Percentiles rank a stretch among this genome's conserved stretches.
Evolutionary conservation across 495 filamentous ascomycete species (phyloP).

Genomic region (Pyrenula massariospora): DNA sequence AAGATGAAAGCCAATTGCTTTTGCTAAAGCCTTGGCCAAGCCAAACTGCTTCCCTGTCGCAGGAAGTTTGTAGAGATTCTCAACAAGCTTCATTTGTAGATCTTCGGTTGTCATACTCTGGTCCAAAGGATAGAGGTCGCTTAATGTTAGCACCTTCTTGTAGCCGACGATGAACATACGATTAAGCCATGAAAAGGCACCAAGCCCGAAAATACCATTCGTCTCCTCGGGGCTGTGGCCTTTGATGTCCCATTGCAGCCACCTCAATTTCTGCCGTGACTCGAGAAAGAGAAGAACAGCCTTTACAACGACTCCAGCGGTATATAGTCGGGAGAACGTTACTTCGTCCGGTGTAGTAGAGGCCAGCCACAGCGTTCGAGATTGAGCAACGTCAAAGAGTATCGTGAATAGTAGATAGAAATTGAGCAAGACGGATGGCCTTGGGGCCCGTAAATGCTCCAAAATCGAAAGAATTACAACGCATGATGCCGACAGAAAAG

Average conservation of each 20-base stretch:
- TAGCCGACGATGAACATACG: constrained; percentile 34
- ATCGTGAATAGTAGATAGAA: constrained; percentile 26
- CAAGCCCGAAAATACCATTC: constrained; percentile 31
- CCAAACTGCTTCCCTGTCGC: constrained; percentile 8
- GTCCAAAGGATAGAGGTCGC: constrained; percentile 29
- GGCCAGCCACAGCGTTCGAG: constrained; percentile 25
- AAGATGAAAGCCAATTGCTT: constrained; percentile 20
- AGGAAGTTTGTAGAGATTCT: constrained; percentile 25
- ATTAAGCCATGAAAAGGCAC: constrained; percentile 46
- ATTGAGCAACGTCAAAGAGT: constrained; percentile 26
- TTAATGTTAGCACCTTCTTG: constrained; percentile 22
- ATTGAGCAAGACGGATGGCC: constrained; percentile 28
- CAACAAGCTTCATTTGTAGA: constrained; percentile 9
- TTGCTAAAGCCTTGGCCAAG: constrained; percentile 19
- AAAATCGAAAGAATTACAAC: constrained; percentile 23
- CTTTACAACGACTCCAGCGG: constrained; percentile 27
- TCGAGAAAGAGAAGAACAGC: constrained; percentile 32
- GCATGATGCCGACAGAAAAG: constrained; percentile 24
- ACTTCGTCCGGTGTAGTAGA: constrained; percentile 1
- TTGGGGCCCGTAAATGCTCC: constrained; percentile 22
- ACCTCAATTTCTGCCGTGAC: constrained; percentile 30
- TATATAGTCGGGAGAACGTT: constrained; percentile 24
- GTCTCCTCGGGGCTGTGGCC: constrained; percentile 38
- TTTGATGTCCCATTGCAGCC: constrained; percentile 25
- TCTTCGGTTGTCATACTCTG: constrained; percentile 20